Evolutionary conservation across 2,329 filamentous ascomycete genomes (phyloP).

Genomic region (Sordariomycetes sp.): DNA sequence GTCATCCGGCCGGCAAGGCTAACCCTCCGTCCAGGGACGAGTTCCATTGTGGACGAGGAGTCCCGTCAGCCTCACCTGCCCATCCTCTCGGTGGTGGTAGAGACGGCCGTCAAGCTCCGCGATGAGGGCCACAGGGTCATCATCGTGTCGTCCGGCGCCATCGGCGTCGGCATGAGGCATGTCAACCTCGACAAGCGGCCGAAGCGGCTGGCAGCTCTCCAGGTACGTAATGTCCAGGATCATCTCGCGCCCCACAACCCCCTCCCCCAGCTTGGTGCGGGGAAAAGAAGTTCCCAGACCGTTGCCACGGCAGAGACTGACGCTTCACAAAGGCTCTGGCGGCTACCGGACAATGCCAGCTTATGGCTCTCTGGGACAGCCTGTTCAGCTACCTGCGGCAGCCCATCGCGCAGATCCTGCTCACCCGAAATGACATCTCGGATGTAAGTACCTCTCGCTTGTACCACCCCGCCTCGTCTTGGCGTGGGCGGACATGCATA

Average conservation of each 20-base stretch:
- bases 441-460: conserved; percentile 47
- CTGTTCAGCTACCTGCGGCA: conserved; percentile 81
- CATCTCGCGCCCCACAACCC: background rate
- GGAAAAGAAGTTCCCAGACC: background rate
- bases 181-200: conserved; percentile 84
- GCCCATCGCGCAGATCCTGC: conserved; percentile 85
- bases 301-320: background rate
- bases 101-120: conserved; percentile 78
- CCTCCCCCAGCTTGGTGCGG: background rate
- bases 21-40: conserved; percentile 57
- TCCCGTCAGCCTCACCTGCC: conserved; percentile 90
- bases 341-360: conserved; percentile 87
- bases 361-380: conserved; percentile 93
- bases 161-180: conserved; percentile 81
- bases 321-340: conserved; percentile 57
- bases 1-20: background rate
- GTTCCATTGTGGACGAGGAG: conserved; percentile 95
- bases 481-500: background rate
- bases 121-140: conserved; percentile 91
- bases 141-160: conserved; percentile 93
- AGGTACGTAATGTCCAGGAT: conserved; percentile 35
- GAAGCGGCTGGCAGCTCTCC: conserved; percentile 80
- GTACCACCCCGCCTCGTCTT: background rate
- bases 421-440: conserved; percentile 93
- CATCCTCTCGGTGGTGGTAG: conserved; percentile 83